phyloP scores from a whole-genome alignment of 768 basidiomycete genomes.

The Agaricus blazei region DNA sequence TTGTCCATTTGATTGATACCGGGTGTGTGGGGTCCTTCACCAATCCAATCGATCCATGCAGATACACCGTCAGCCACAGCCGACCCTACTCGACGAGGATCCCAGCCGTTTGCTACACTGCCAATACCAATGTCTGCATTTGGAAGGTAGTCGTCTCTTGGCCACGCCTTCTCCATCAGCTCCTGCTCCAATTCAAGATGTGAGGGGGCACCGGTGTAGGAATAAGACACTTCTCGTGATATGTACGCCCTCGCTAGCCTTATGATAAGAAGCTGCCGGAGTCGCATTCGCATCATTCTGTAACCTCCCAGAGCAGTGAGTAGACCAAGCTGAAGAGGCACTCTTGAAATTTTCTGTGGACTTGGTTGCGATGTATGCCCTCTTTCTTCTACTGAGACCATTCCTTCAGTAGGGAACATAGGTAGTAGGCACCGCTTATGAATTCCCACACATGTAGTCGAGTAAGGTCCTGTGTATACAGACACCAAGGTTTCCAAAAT shows the following conservation, averaged over 20 bases:
- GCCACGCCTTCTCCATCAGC: slow-evolving; percentile 70
- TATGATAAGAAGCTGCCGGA: slow-evolving; percentile 55
- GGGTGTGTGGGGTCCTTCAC: slow-evolving; percentile 19
- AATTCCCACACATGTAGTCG: slow-evolving; percentile 58
- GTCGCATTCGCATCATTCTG: slow-evolving; percentile 56
- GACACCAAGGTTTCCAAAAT: slow-evolving; percentile 52
- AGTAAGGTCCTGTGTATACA: slow-evolving; percentile 62
- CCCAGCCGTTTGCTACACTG: slow-evolving; percentile 49
- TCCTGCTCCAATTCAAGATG: slow-evolving; percentile 57
- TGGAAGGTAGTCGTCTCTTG: slow-evolving; percentile 48
- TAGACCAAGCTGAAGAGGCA: slow-evolving; percentile 25
- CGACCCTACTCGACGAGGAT: slow-evolving; percentile 52
- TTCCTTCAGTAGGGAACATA: slow-evolving; percentile 19
- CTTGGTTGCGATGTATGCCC: background rate
- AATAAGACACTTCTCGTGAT: slow-evolving; percentile 48
- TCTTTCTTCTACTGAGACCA: background rate
- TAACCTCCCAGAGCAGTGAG: slow-evolving; percentile 53
- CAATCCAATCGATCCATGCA: slow-evolving; percentile 48
- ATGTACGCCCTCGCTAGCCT: slow-evolving; percentile 68
- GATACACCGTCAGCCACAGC: slow-evolving; percentile 49
- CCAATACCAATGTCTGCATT: slow-evolving; percentile 18
- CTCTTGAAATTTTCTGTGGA: slow-evolving; percentile 1
- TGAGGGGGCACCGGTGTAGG: slow-evolving; percentile 54
- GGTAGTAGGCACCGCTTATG: slow-evolving; percentile 58
- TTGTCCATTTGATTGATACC: slow-evolving; percentile 14